Conservation (phyloP, 164 flowering plant genomes). For the Stephania japonica region DNA sequence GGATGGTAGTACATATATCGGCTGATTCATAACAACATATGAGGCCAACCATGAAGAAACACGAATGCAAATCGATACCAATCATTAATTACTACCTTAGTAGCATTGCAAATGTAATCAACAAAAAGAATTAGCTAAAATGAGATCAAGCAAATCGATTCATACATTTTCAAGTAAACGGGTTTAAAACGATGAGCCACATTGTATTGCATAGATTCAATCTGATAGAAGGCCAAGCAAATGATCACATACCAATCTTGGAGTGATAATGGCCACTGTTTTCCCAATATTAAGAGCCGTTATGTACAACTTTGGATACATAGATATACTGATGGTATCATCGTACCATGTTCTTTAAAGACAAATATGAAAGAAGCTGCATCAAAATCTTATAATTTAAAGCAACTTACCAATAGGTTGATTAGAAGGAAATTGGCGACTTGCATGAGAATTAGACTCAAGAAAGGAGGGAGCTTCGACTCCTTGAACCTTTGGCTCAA, state of each 20-base stretch:
- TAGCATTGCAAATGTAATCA: no score
- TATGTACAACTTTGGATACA: neutral
- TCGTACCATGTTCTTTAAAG: neutral
- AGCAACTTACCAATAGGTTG: constrained; percentile 44
- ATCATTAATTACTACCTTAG: neutral
- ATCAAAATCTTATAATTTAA: constrained; percentile 11
- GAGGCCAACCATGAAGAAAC: neutral
- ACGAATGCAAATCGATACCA: neutral
- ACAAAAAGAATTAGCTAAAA: no score
- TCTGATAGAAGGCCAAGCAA: neutral
- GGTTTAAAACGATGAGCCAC: no score
- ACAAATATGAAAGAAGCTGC: neutral
- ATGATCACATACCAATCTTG: neutral
- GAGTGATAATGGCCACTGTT: neutral
- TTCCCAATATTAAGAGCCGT: neutral
- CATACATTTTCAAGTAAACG: no score
- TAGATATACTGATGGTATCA: neutral
- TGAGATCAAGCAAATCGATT: no score
- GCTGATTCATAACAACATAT: neutral
- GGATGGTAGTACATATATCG: neutral
- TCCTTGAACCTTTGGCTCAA: constrained; percentile 33
- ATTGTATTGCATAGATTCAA: neutral
- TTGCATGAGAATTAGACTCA: constrained; percentile 22
- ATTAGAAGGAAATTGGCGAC: constrained; percentile 35
- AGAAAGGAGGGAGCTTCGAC: constrained; percentile 20